Base-by-base conservation (phyloP, 2,329 filamentous ascomycete genomes). In the Phyllosticta paracitricarpa region DNA sequence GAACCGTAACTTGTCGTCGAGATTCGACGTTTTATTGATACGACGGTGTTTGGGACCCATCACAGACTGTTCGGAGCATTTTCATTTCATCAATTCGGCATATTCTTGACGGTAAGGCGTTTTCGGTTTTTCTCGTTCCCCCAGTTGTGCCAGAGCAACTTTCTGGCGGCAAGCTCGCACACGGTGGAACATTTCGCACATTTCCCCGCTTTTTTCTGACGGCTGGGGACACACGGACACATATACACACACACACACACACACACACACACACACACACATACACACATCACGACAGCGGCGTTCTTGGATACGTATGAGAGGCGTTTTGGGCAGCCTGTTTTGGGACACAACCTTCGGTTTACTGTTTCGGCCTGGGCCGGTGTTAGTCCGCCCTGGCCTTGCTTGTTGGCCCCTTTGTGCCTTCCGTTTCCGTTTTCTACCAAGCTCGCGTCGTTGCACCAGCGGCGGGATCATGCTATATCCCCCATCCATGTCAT, bases 201-300 rank as follows among this genome's bases (percentile, higher is more conserved):
- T 10, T 60, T 55, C 25, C 55, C 58, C 40, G 40, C 40, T 48
- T 48, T 48, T 48, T 48, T 48, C 40, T 48, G 40, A 61, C 26
- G 40, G 51, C 54, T 61, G 58, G 54, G 54, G 19, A 54, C 58
- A 59, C 58, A 51, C 14, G 54, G n/a, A 61, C 54, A 24, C 54
- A 61, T 3, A n/a, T 35, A 24, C 54, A 61, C 17, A n/a, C 40
- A 48, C 40, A 54, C 58, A 61, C 51, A 25, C 51, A 54, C 58
- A 59, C 58, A 51, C 12, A 59, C 33, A 60, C 54, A 24, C 54
- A 61, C 10, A n/a, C 40, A 48, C 54, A 24, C 54, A 61, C 17
- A n/a, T 14, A 48, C 40, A 54, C 58, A 61, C 51, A 25, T 61
- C 58, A 61, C 54, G 58, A 61, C 54, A 52, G 51, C n/a, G 58